Base-by-base conservation (phyloP, 2,329 filamentous ascomycete genomes). In the Endocalyx cinctus region DNA sequence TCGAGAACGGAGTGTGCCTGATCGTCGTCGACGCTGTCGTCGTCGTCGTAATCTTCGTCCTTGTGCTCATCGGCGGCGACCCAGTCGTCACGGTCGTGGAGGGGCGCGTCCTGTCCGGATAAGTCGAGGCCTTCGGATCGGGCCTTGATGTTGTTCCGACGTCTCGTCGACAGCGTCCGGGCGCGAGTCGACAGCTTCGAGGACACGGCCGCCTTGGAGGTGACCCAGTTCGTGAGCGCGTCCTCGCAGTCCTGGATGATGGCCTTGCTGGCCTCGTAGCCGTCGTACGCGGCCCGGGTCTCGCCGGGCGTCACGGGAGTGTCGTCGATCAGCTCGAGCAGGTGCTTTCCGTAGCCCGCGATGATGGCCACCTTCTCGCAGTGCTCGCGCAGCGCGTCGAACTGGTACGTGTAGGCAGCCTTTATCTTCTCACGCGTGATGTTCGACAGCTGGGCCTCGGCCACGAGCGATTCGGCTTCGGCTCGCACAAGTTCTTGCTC, bases 161-260 rank as follows among this genome's bases (percentile, higher is more conserved):
- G 83, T 49, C 89, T 83, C 61, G 88, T 87, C 28, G 87, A 94
- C 22, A 97, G 76, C 12, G 83, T 94, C 48, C 89, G 87, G 25
- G 90, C 80, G 39, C 92, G 87, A 13, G 82, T 84, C 5, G 87
- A 95, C 30, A 98, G 79, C 60, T 87, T 89, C 45, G 89, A 82
- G 36, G 76, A 84, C 48, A 98, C 88, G 28, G 87, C 82, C 5
- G 92, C 90, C 56, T 94, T 92, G 53, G 87, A 82, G 37, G 80
- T 77, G 25, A 97, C 88, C 92, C 92, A 98, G 72, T 95, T 96
- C 60, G 88, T 96, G 41, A 98, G 80, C 2, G 92, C 78, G 58
- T 97, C 89, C 66, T 98, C 92, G 62, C 92, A 98, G 64, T 98
- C 92, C 68, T 98, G 92, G 55, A 98, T 97, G 64, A 98, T 97